These are phyloP conservation scores for Candida hispaniensis DNA, from an alignment of 805 yeast species.

Conservation along the genomic window DNA sequence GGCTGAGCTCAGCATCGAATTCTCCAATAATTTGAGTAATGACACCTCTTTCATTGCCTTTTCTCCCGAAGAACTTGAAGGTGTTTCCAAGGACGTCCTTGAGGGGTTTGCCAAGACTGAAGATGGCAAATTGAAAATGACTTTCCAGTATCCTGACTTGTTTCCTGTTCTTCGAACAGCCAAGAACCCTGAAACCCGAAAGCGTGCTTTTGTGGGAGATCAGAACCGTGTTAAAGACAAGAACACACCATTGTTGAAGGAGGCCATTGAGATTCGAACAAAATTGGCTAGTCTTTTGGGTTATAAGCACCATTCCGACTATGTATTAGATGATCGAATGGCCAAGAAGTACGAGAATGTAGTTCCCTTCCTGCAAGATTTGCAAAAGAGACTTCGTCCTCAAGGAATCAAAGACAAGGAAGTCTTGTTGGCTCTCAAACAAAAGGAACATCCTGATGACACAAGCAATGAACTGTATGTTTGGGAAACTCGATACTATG, in stretches of 20 bases:
- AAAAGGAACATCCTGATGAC: conserved; percentile 38
- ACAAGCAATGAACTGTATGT: conserved; percentile 34
- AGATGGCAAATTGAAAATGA: conserved; percentile 42
- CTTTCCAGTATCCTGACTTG: conserved; percentile 73
- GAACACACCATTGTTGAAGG: conserved; percentile 49
- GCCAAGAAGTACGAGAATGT: conserved; percentile 61
- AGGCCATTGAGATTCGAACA: conserved; percentile 53
- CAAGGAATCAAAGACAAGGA: conserved; percentile 47
- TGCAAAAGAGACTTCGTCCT: conserved; percentile 47
- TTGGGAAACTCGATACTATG: conserved; percentile 68
- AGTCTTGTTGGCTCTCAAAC: conserved; percentile 41
- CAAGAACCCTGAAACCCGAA: conserved; percentile 51
- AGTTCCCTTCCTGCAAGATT: conserved; percentile 48
- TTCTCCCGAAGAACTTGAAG: conserved; percentile 54
- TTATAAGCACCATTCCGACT: conserved; percentile 58
- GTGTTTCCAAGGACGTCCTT: conserved; percentile 58
- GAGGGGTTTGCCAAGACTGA: conserved; percentile 37
- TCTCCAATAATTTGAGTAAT: conserved; percentile 57
- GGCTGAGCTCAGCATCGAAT: conserved; percentile 44
- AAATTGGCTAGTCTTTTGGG: conserved; percentile 55
- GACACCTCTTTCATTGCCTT: conserved; percentile 53
- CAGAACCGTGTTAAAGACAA: conserved; percentile 51
- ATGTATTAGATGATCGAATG: conserved; percentile 66
- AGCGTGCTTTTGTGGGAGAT: conserved; percentile 52
- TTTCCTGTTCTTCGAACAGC: conserved; percentile 69